phyloP scores from a whole-genome alignment of 768 basidiomycete species.

The Lactarius hatsudake region DNA sequence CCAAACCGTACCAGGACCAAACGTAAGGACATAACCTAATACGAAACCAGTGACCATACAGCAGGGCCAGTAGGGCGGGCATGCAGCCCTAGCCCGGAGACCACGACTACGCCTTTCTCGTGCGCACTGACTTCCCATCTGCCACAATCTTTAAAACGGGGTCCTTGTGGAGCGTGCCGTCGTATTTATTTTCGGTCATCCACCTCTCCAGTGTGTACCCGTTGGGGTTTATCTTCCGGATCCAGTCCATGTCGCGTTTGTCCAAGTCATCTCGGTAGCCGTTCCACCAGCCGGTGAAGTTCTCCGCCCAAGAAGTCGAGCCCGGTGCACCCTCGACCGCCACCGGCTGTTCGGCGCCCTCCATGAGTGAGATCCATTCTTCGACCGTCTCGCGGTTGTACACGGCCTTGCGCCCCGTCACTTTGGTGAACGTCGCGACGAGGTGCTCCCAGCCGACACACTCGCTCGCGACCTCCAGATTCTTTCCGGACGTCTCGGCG shows the following conservation, averaged over 20 bases:
- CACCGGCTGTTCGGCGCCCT: constrained; percentile 28
- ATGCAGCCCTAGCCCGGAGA: too few relatives aligned
- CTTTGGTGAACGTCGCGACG: constrained; percentile 32
- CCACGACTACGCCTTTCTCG: not conserved
- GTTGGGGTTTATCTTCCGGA: constrained; percentile 31
- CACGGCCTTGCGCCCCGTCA: constrained; percentile 32
- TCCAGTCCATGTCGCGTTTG: constrained; percentile 45
- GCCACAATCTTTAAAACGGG: constrained; percentile 12
- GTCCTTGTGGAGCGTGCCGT: not conserved
- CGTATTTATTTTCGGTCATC: constrained; percentile 20
- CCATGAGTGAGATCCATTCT: constrained; percentile 27
- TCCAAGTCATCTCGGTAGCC: constrained; percentile 45
- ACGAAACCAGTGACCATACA: too few relatives aligned
- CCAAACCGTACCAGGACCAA: too few relatives aligned
- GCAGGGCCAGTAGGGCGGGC: too few relatives aligned
- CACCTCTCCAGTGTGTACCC: constrained; percentile 20
- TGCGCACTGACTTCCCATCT: constrained; percentile 6
- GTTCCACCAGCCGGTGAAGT: constrained; percentile 45
- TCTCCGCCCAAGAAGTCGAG: constrained; percentile 35
- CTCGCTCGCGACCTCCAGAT: constrained; percentile 33
- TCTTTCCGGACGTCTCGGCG: constrained; percentile 27
- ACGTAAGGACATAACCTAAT: too few relatives aligned
- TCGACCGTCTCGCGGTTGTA: constrained; percentile 28
- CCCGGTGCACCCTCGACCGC: constrained; percentile 26
- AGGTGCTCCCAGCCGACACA: constrained; percentile 31